A percentile compares a stretch with the other conserved stretches of the same genome.
These are phyloP conservation scores for Leishmania gerbilli DNA, from an alignment of 208 protist genomes.

Conservation along the genomic window DNA sequence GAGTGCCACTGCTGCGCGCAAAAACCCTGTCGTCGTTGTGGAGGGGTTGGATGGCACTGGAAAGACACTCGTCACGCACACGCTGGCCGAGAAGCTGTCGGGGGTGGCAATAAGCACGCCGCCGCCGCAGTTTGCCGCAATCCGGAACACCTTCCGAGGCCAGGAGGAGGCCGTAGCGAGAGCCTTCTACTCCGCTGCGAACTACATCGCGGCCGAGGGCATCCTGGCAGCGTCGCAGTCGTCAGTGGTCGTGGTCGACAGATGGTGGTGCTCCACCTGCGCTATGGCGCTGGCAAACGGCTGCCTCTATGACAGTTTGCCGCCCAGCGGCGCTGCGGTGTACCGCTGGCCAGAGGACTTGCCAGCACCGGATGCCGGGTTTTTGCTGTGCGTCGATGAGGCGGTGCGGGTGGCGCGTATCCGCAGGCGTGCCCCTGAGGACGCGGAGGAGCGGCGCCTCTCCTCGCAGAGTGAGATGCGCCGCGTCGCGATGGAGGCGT, in stretches of 20 bases:
- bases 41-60: slow-evolving; percentile 78
- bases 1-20: neutral
- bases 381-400: slow-evolving; percentile 63
- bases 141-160: slow-evolving; percentile 48
- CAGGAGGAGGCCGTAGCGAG: slow-evolving; percentile 46
- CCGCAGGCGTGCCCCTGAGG: slow-evolving; percentile 49
- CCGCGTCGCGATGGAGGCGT: slow-evolving; percentile 53
- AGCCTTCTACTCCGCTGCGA: slow-evolving; percentile 74
- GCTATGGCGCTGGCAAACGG: slow-evolving; percentile 72
- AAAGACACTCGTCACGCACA: slow-evolving; percentile 54
- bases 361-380: slow-evolving; percentile 23
- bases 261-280: slow-evolving; percentile 82
- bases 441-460: slow-evolving; percentile 65
- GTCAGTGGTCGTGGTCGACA: slow-evolving; percentile 59
- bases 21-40: slow-evolving; percentile 50
- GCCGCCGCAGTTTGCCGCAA: slow-evolving; percentile 32
- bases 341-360: slow-evolving; percentile 71
- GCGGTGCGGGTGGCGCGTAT: slow-evolving; percentile 56
- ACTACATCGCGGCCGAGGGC: slow-evolving; percentile 60
- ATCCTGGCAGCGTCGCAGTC: slow-evolving; percentile 17
- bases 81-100: slow-evolving; percentile 40
- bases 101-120: slow-evolving; percentile 55
- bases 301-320: slow-evolving; percentile 30
- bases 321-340: slow-evolving; percentile 33
- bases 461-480: slow-evolving; percentile 56